Conservation (phyloP, 2,329 filamentous ascomycete species). For the Xylaria sp. region DNA sequence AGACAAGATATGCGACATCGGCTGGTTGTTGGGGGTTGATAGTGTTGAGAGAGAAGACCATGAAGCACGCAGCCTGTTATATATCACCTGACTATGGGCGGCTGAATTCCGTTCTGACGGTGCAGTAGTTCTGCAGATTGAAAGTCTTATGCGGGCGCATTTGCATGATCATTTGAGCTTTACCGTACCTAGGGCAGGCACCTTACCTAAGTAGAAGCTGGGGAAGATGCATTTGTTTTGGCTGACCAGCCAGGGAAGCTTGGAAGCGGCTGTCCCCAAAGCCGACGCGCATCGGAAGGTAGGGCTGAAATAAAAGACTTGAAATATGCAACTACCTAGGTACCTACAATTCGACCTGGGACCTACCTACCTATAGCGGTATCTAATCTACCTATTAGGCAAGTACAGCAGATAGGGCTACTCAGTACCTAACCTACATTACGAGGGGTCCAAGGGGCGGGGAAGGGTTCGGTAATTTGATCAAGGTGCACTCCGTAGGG, state of each 20-base stretch:
- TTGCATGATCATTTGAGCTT: slow-evolving; percentile 25
- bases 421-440: no score
- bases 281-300: no score
- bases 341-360: background rate
- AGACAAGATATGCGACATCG: background rate
- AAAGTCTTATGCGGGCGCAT: slow-evolving; percentile 9
- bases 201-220: slow-evolving; percentile 20
- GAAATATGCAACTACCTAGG: background rate
- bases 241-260: no score
- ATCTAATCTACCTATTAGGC: background rate
- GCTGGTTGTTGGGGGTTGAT: background rate
- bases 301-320: slow-evolving; percentile 4
- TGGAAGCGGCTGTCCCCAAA: no score
- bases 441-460: no score
- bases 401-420: background rate
- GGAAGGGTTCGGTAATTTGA: background rate
- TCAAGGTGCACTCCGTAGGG: background rate
- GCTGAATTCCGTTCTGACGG: background rate
- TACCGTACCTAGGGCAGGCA: no score
- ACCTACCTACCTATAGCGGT: background rate
- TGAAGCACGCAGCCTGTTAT: no score
- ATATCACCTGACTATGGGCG: slow-evolving; percentile 8
- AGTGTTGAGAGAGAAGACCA: background rate
- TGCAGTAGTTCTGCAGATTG: background rate
- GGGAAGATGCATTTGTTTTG: slow-evolving; percentile 8